Conservation (phyloP, 257 asterid species). For the Petunia axillaris region DNA sequence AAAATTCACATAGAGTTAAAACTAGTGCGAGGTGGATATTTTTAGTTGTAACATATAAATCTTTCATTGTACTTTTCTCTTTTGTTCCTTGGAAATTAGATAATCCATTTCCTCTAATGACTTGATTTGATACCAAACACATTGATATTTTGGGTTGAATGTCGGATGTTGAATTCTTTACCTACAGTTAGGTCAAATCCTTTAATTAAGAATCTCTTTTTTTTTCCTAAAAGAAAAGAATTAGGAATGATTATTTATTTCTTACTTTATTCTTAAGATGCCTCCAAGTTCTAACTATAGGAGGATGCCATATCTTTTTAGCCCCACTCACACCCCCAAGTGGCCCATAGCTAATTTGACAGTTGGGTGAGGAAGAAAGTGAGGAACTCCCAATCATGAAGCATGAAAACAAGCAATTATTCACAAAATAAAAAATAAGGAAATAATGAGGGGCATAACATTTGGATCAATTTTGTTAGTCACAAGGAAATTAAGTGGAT, state of each 20-base stretch:
- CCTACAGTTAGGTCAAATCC: constrained; percentile 11
- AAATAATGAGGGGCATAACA: background rate
- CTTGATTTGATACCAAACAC: constrained; percentile 19
- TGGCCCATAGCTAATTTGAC: constrained; percentile 30
- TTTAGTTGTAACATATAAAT: background rate
- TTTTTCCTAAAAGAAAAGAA: constrained; percentile 14
- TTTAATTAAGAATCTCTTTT: constrained; percentile 2
- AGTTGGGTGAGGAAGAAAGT: constrained; percentile 7
- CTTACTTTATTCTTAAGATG: constrained; percentile 50
- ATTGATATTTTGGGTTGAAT: constrained; percentile 2
- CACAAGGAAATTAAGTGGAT: background rate
- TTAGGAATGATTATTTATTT: constrained; percentile 36
- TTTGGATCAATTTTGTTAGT: constrained; percentile 32
- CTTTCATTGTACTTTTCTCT: background rate
- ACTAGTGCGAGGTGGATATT: background rate
- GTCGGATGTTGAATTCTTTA: constrained; percentile 18
- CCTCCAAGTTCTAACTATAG: constrained; percentile 26
- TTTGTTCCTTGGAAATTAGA: background rate
- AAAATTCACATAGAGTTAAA: too few species aligned
- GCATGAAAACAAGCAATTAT: constrained; percentile 21
- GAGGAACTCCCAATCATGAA: constrained; percentile 19
- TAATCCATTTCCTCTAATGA: background rate
- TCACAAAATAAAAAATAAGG: background rate
- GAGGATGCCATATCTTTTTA: constrained; percentile 22
- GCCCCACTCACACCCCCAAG: constrained; percentile 7